Base-by-base conservation (phyloP, 345 rosid genomes). In the Trapa bicornis region DNA sequence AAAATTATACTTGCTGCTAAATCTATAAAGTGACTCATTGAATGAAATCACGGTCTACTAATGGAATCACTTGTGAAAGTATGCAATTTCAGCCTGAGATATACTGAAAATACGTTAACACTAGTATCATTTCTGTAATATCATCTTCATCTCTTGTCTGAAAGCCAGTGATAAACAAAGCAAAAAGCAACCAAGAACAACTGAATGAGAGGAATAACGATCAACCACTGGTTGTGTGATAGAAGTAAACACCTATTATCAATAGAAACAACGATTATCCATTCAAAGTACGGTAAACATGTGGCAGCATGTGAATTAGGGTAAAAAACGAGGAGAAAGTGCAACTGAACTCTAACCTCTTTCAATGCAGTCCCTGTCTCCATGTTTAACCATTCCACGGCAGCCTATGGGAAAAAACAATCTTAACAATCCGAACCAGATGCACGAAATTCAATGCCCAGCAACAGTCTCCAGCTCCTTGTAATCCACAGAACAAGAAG, bases 301-400 rank as follows among this genome's bases (percentile, higher is more conserved):
- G 48, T 45, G 11, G 13, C 48, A n/a, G n/a, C 12, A 13, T 13
- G 67, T 41, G 36, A 64, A 64, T 65, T 29, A 43, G 37, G 47
- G 67, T 45, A 6, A 17, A 22, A 65, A 10, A 39, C 37, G 43
- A 42, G 36, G 50, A 29, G 37, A 39, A 45, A 41, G 6, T n/a
- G 50, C 67, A 65, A 43, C 11, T 67, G 69, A 72, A 76, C 80
- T 16, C 75, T 67, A 74, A 92, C 96, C 96, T 86, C 96, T 74
- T 78, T 83, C 69, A 66, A 68, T 69, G 71, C 71, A 75, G 85
- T 76, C 76, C 78, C 81, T 64, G 77, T 68, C 47, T 67, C 76
- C 70, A 77, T 76, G 75, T 77, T 73, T 61, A 68, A 74, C 72
- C 11, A 13, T 45, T 45, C 13, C 48, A 45, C 11, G 48, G 10